A percentile compares a stretch with the other conserved stretches of the same genome.
These are phyloP conservation scores for Bigelowiella natans DNA, from an alignment of 78 protist species.

Conservation along the genomic window DNA sequence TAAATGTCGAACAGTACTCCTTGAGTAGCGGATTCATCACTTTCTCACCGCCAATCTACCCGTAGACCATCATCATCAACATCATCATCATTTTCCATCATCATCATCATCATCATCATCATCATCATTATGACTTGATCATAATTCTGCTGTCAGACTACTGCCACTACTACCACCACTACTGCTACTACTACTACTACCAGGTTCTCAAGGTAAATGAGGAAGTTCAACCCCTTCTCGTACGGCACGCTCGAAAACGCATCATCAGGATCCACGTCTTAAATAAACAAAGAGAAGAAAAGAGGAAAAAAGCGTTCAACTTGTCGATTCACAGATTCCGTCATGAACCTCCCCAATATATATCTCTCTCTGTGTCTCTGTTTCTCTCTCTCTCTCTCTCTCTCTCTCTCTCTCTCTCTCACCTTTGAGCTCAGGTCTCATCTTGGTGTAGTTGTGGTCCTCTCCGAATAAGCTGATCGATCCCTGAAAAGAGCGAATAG, in stretches of 20 bases:
- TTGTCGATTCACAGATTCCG: background rate
- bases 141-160: too few species aligned
- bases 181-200: background rate
- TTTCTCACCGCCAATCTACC: background rate
- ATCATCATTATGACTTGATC: too few species aligned
- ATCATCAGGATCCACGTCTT: constrained; percentile 32
- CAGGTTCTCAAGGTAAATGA: background rate
- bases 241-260: constrained; percentile 26
- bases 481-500: background rate
- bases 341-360: background rate
- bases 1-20: background rate
- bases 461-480: background rate
- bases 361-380: background rate
- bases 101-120: too few species aligned
- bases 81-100: too few species aligned
- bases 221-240: constrained; percentile 22
- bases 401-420: background rate
- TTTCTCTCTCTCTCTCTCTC: too few species aligned
- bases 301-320: too few species aligned
- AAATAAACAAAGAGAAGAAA: background rate
- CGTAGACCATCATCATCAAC: too few species aligned
- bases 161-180: too few species aligned
- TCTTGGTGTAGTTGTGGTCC: background rate
- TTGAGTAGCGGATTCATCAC: background rate
- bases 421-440: background rate